These are phyloP conservation scores for Chytriomyces hyalinus DNA, from an alignment of 192 early-diverging fungal species.

Conservation along the genomic window DNA sequence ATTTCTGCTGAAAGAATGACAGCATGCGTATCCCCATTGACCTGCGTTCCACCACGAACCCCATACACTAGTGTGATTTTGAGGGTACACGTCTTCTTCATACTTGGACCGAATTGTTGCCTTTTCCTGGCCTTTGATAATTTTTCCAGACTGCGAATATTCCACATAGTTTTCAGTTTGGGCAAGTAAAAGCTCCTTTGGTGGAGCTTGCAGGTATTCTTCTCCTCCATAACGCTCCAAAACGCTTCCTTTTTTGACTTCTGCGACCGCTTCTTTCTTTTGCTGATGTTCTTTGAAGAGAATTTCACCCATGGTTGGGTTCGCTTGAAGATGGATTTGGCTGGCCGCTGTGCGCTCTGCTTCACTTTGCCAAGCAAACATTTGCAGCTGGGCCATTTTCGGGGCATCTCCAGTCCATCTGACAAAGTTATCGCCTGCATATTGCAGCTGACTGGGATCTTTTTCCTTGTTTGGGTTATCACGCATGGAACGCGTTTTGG, in stretches of 20 bases:
- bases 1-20: constrained; percentile 76
- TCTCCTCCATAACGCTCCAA: constrained; percentile 92
- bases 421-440: constrained; percentile 92
- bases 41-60: constrained; percentile 96
- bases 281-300: constrained; percentile 84
- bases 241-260: constrained; percentile 74
- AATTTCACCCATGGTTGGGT: constrained; percentile 94
- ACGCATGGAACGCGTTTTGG: constrained; percentile 98
- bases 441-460: constrained; percentile 59
- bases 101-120: constrained; percentile 84
- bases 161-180: constrained; percentile 96
- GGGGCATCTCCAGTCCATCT: constrained; percentile 86
- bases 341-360: constrained; percentile 72
- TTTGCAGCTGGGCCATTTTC: constrained; percentile 80
- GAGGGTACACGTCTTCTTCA: constrained; percentile 83
- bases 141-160: constrained; percentile 88
- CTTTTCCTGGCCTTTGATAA: constrained; percentile 83
- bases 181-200: constrained; percentile 87
- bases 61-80: constrained; percentile 90
- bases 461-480: constrained; percentile 86
- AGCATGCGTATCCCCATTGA: constrained; percentile 96
- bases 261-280: constrained; percentile 81
- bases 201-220: constrained; percentile 88
- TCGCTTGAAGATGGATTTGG: constrained; percentile 79
- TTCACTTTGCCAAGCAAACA: constrained; percentile 93